phyloP scores from a whole-genome alignment of 1,139 yeast species.

The Geotrichum restrictum region DNA sequence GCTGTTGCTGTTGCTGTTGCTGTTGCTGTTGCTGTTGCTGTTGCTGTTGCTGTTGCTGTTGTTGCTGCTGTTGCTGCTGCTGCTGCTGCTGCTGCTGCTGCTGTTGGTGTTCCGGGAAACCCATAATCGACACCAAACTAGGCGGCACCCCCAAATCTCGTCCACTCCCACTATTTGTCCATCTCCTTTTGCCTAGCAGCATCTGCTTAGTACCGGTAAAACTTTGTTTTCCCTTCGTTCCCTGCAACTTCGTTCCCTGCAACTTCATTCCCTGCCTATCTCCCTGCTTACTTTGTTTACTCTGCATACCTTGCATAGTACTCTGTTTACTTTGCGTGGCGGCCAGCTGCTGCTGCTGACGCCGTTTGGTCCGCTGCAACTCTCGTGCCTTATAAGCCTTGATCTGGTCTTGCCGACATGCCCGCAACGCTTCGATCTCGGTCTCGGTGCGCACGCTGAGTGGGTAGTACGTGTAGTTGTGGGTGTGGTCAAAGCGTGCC shows the following conservation, averaged over 20 bases:
- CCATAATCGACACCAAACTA: too few relatives aligned
- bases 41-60: constrained; percentile 1
- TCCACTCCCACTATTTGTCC: too few relatives aligned
- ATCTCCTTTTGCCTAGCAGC: too few relatives aligned
- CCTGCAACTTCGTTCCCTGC: too few relatives aligned
- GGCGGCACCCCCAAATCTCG: too few relatives aligned
- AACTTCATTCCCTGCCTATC: too few relatives aligned
- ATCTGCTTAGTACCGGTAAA: too few relatives aligned
- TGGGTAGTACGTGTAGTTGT: not conserved
- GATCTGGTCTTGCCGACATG: constrained; percentile 21
- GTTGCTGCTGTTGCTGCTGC: constrained; percentile 17
- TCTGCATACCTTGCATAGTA: too few relatives aligned
- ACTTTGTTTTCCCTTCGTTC: too few relatives aligned
- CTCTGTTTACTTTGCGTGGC: too few relatives aligned
- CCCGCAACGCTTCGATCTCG: constrained; percentile 11
- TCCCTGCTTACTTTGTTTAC: too few relatives aligned
- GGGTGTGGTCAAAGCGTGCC: not conserved
- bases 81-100: not conserved
- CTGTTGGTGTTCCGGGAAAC: too few relatives aligned
- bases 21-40: not conserved
- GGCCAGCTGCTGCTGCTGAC: not conserved
- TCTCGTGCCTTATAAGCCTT: constrained; percentile 22
- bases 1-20: not conserved
- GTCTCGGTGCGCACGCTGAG: constrained; percentile 4
- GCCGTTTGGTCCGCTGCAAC: constrained; percentile 16